Conservation (phyloP, 768 basidiomycete genomes). For the Astraeus odoratus region DNA sequence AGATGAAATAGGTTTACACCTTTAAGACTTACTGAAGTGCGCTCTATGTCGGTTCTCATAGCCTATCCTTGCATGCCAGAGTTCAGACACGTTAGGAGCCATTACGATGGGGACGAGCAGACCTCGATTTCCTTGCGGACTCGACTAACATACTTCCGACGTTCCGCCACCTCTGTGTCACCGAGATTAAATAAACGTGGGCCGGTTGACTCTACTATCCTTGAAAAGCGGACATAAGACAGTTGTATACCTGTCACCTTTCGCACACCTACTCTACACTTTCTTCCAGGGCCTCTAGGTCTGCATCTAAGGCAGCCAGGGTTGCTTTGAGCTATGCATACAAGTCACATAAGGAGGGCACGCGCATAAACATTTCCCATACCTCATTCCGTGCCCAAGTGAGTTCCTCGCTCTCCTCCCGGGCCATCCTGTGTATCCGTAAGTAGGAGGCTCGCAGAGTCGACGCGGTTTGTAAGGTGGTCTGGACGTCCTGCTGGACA, state of each 20-base stretch:
- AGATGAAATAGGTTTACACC: neutral
- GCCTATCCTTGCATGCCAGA: slow-evolving; percentile 48
- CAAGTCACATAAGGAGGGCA: too few relatives aligned
- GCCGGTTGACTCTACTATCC: slow-evolving; percentile 83
- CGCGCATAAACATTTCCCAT: too few relatives aligned
- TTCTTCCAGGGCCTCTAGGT: slow-evolving; percentile 90
- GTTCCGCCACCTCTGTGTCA: slow-evolving; percentile 65
- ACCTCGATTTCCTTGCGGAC: slow-evolving; percentile 79
- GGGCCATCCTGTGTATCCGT: slow-evolving; percentile 71
- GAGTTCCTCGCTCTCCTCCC: slow-evolving; percentile 72
- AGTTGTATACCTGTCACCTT: neutral
- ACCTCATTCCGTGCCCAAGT: slow-evolving; percentile 77
- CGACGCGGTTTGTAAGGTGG: slow-evolving; percentile 61
- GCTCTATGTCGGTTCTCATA: slow-evolving; percentile 61
- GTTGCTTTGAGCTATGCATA: slow-evolving; percentile 60
- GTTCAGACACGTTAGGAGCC: slow-evolving; percentile 5
- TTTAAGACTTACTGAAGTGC: slow-evolving; percentile 13
- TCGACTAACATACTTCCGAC: slow-evolving; percentile 69
- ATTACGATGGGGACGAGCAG: slow-evolving; percentile 22
- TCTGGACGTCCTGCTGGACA: slow-evolving; percentile 77
- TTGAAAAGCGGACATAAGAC: slow-evolving; percentile 23
- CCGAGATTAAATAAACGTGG: slow-evolving; percentile 80
- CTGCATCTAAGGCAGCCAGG: slow-evolving; percentile 72
- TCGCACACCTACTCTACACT: slow-evolving; percentile 65
- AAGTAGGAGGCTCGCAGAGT: slow-evolving; percentile 70